phyloP scores from a whole-genome alignment of 768 basidiomycete genomes.

The Boletus patriciae region DNA sequence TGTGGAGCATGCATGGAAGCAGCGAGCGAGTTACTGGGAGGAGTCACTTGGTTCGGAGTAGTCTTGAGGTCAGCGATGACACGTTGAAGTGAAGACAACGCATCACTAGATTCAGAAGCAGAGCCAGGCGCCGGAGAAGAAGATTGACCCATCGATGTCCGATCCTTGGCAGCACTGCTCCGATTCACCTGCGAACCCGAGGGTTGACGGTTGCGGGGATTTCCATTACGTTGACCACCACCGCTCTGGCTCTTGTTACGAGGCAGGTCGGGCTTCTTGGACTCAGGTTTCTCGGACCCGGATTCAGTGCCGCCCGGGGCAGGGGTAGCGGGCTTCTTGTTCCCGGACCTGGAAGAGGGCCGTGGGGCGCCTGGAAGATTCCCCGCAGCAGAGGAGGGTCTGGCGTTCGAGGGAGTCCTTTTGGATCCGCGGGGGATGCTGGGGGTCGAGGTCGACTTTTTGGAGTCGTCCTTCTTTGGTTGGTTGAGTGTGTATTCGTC shows the following conservation, averaged over 20 bases:
- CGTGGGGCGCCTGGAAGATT: constrained; percentile 48
- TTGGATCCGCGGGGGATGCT: constrained; percentile 56
- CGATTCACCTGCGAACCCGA: constrained; percentile 61
- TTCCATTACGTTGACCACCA: constrained; percentile 44
- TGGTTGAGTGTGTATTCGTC: constrained; percentile 60
- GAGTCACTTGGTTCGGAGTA: constrained; percentile 50
- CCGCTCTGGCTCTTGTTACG: constrained; percentile 57
- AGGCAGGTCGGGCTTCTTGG: constrained; percentile 48
- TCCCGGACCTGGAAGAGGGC: constrained; percentile 66
- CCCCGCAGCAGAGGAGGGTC: constrained; percentile 42
- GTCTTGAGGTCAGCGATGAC: constrained; percentile 94
- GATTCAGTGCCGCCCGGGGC: constrained; percentile 53
- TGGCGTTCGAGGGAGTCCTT: constrained; percentile 51
- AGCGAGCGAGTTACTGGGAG: constrained; percentile 40
- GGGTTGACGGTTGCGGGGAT: constrained; percentile 56
- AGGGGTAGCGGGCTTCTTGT: constrained; percentile 50
- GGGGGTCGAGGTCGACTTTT: constrained; percentile 50
- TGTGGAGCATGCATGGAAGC: constrained; percentile 52
- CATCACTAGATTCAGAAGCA: constrained; percentile 69
- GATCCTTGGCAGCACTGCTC: constrained; percentile 49
- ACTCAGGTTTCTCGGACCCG: constrained; percentile 67
- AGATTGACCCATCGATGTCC: constrained; percentile 39
- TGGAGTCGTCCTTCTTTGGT: constrained; percentile 68
- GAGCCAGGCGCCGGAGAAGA: constrained; percentile 50
- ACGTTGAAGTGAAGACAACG: constrained; percentile 83